A percentile compares a stretch with the other conserved stretches of the same genome.
Evolutionary conservation across 2,329 filamentous ascomycete species (phyloP).

Genomic region (Diplodia seriata): DNA sequence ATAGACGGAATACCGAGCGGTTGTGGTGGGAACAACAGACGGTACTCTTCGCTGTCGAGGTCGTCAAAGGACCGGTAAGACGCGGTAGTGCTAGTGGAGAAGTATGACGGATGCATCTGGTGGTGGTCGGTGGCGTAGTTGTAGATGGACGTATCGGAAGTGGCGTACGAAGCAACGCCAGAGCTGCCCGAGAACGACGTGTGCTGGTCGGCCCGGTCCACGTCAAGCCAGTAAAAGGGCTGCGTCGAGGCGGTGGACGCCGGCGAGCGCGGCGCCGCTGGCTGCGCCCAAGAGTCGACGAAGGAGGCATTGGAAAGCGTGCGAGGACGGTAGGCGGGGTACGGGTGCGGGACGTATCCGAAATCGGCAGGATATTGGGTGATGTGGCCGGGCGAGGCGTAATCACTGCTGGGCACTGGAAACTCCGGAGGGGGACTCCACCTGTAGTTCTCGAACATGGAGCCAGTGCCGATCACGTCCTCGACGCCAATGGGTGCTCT

Average conservation of each 20-base stretch:
- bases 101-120: constrained; percentile 29
- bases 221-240: constrained; percentile 32
- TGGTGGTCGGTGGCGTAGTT: constrained; percentile 30
- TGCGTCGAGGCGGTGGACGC: constrained; percentile 44
- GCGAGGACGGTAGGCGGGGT: constrained; percentile 41
- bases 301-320: constrained; percentile 48
- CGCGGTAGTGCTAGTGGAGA: constrained; percentile 33
- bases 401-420: constrained; percentile 44
- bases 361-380: constrained; percentile 32
- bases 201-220: constrained; percentile 26
- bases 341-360: constrained; percentile 30
- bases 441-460: constrained; percentile 24
- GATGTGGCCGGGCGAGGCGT: constrained; percentile 39
- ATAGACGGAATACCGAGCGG: constrained; percentile 42
- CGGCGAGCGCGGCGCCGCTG: constrained; percentile 39
- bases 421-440: constrained; percentile 31
- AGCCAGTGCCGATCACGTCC: constrained; percentile 13
- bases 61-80: constrained; percentile 44
- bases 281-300: constrained; percentile 38
- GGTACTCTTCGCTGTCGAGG: constrained; percentile 47
- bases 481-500: constrained; percentile 12
- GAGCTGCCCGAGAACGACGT: constrained; percentile 31
- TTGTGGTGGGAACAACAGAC: constrained; percentile 46
- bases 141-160: constrained; percentile 32
- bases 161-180: constrained; percentile 29